Evolutionary conservation across 345 rosid genomes (phyloP), one percentile per base, ranked within the genome.

Genomic region (Kandelia obovata): DNA sequence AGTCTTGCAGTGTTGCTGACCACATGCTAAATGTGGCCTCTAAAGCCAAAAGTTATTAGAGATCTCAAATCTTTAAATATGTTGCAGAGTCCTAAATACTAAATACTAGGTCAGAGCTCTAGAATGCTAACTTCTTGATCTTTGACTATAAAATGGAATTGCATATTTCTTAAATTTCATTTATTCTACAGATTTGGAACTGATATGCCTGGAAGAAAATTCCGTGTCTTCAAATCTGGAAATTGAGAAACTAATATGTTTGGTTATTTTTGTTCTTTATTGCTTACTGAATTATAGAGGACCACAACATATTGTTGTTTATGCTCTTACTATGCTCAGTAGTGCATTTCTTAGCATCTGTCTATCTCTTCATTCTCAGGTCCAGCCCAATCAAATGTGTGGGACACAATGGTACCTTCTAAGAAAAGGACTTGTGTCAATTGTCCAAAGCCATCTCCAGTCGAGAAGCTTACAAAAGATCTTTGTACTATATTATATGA

Each of bases 381-480:
- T 77, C 97, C 92, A 32, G 80, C 97, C 57, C 99, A 92, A 66
- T 89, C 97, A 55, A 86, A 83, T 47, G 90, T 81, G 60, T 92
- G 99, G 98, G 98, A 96, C 75, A 75, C 89, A 5, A 72, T 80
- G 80, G 92, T 90, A 68, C 99, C 99, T 72, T 84, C 92, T 68
- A 88, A 80, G 87, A 92, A 87, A 87, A 88, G 97, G 81, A 96
- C 97, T 0, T 87, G 95, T 74, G 84, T 90, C 58, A 88, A 78
- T 69, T 90, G 96, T 60, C 82, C 97, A 55, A 92, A 92, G 85
- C 87, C 73, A 25, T 90, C 98, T 71, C 65, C 99, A 5, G 95
- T 96, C 17, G 98, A 96, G 83, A 88, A 96, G 84, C 99, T 96
- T 58, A 90, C 92, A 8, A 86, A 84, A 75, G 99, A 92, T 71